Evolutionary conservation across 331 rosid species (phyloP).

Genomic region (Acacia concinna): DNA sequence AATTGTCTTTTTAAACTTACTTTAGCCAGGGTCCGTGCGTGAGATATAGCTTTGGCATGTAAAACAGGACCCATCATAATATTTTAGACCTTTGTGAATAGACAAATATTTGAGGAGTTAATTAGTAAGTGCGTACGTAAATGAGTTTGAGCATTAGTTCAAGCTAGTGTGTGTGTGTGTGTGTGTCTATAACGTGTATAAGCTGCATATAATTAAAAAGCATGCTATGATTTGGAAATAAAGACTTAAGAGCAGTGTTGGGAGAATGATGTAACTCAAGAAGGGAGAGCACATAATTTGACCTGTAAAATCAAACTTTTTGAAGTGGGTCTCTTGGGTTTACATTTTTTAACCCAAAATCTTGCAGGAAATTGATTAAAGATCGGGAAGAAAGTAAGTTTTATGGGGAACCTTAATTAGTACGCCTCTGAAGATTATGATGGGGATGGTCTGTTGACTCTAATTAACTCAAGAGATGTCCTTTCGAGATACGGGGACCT

Average conservation of each 20-base stretch:
- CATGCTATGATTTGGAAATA: background rate
- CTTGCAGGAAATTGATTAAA: background rate
- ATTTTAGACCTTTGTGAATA: background rate
- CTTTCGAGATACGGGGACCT: slow-evolving; percentile 6
- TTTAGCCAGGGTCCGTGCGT: slow-evolving; percentile 34
- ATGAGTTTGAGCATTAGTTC: slow-evolving; percentile 23
- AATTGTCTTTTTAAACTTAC: slow-evolving; percentile 32
- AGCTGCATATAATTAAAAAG: background rate
- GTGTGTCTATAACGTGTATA: background rate
- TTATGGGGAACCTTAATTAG: background rate
- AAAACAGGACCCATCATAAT: slow-evolving; percentile 33
- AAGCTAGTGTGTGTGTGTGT: background rate
- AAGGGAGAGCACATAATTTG: background rate
- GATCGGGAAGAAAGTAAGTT: background rate
- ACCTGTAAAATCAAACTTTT: slow-evolving; percentile 3
- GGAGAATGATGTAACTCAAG: background rate
- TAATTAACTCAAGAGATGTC: background rate
- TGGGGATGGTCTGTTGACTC: slow-evolving; percentile 11
- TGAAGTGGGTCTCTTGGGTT: background rate
- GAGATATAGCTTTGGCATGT: slow-evolving; percentile 27
- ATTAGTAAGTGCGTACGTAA: background rate
- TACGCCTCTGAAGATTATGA: background rate
- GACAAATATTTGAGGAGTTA: background rate
- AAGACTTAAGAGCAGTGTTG: background rate
- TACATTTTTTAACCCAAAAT: background rate